Evolutionary conservation across 1,139 yeast genomes (phyloP).

Genomic region (Wickerhamomyces sp.): DNA sequence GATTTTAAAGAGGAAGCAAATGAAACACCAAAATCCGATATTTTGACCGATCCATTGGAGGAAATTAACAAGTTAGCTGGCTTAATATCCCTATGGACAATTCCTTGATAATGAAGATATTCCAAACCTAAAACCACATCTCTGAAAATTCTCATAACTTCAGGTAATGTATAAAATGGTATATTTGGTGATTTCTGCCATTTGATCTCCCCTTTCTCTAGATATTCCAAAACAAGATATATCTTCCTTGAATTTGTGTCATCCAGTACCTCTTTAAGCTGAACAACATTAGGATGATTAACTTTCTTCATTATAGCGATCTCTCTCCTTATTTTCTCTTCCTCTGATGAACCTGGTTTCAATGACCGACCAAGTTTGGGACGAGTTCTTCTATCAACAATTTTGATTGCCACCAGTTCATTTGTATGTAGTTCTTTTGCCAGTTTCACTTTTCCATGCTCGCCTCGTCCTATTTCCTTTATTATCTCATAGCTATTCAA

Average conservation of each 20-base stretch:
- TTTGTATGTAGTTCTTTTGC: constrained; percentile 70
- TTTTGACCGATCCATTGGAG: constrained; percentile 72
- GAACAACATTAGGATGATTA: constrained; percentile 85
- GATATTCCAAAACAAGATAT: constrained; percentile 83
- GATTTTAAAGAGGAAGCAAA: constrained; percentile 61
- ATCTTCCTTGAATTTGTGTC: constrained; percentile 81
- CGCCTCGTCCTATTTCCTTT: constrained; percentile 88
- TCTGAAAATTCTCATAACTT: constrained; percentile 68
- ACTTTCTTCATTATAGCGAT: constrained; percentile 96
- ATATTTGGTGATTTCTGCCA: constrained; percentile 63
- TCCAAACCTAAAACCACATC: constrained; percentile 89
- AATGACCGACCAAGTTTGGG: constrained; percentile 46
- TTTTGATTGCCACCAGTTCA: constrained; percentile 85
- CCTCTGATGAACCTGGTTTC: constrained; percentile 26
- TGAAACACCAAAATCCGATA: constrained; percentile 96
- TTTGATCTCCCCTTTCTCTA: constrained; percentile 87
- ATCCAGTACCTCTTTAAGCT: constrained; percentile 83
- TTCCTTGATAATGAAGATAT: constrained; percentile 88
- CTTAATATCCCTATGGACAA: constrained; percentile 93
- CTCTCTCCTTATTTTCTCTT: constrained; percentile 72
- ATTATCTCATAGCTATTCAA: constrained; percentile 89
- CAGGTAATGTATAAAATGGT: constrained; percentile 62
- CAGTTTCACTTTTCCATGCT: constrained; percentile 94
- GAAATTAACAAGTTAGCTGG: constrained; percentile 88
- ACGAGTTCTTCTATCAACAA: constrained; percentile 72